These are phyloP conservation scores for Phalaenopsis hybrid DNA, from an alignment of 116 monocot species.

Conservation along the genomic window DNA sequence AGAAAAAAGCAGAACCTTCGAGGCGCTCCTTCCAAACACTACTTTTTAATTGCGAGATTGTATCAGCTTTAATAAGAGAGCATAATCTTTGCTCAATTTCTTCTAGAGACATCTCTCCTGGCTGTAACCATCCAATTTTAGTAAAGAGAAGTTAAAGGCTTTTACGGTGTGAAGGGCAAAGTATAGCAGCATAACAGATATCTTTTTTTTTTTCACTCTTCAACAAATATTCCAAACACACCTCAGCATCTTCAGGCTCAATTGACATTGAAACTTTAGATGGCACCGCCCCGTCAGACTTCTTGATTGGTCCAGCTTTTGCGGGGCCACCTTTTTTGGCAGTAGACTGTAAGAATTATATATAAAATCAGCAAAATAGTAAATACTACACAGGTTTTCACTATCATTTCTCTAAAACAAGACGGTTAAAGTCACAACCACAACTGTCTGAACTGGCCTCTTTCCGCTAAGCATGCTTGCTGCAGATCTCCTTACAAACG, in stretches of 20 bases:
- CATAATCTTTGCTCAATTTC: constrained; percentile 84
- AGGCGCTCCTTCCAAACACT: constrained; percentile 98
- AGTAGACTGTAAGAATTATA: constrained; percentile 32
- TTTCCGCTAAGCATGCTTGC: constrained; percentile 99
- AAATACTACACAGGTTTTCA: background rate
- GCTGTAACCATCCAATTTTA: constrained; percentile 37
- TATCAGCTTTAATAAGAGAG: constrained; percentile 60
- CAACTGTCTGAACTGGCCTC: constrained; percentile 64
- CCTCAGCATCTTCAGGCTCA: constrained; percentile 95
- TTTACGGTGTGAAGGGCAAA: background rate
- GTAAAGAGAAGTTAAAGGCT: background rate
- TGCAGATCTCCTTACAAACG: constrained; percentile 76
- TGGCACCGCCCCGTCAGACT: constrained; percentile 53
- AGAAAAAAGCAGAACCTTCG: constrained; percentile 55
- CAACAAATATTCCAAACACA: constrained; percentile 10
- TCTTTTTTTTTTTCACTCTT: background rate
- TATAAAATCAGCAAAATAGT: background rate
- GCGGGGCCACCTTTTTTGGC: constrained; percentile 50
- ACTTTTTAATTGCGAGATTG: constrained; percentile 80
- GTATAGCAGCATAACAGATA: background rate
- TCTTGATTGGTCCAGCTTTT: constrained; percentile 57
- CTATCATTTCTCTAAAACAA: background rate
- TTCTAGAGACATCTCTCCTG: constrained; percentile 95
- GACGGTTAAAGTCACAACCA: constrained; percentile 20
- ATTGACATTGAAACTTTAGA: constrained; percentile 33